These are phyloP conservation scores for Cynanchum wilfordii DNA, from an alignment of 257 asterid genomes.

Conservation along the genomic window DNA sequence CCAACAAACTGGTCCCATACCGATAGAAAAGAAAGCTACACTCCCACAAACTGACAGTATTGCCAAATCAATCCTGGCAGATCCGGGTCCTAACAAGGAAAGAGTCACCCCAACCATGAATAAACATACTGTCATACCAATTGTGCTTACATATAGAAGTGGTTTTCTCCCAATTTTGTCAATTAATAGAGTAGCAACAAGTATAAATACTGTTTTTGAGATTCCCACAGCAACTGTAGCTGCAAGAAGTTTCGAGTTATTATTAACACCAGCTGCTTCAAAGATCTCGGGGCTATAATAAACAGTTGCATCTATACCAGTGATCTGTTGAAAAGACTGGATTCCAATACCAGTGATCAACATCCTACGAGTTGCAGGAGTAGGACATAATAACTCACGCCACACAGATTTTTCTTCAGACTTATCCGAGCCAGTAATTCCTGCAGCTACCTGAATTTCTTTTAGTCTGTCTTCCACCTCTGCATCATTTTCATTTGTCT, in stretches of 20 bases:
- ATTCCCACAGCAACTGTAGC: constrained; percentile 92
- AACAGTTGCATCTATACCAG: constrained; percentile 90
- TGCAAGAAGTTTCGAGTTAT: constrained; percentile 65
- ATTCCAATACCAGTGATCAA: constrained; percentile 79
- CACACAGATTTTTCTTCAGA: constrained; percentile 55
- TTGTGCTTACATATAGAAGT: constrained; percentile 72
- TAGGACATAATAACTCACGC: constrained; percentile 62
- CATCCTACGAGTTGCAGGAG: constrained; percentile 73
- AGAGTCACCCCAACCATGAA: constrained; percentile 47
- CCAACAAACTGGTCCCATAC: constrained; percentile 92
- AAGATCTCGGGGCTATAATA: constrained; percentile 87
- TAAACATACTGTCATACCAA: constrained; percentile 83
- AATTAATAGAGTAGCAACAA: constrained; percentile 62
- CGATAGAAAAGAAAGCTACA: constrained; percentile 85
- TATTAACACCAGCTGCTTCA: constrained; percentile 60
- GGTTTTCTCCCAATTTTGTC: constrained; percentile 89
- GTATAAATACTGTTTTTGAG: constrained; percentile 63
- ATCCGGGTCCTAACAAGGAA: constrained; percentile 41
- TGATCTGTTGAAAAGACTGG: constrained; percentile 82
- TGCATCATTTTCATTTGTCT: constrained; percentile 64
- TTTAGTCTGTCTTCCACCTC: constrained; percentile 80
- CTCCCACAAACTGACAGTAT: constrained; percentile 66
- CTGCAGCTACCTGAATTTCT: constrained; percentile 70
- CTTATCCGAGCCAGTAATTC: constrained; percentile 23
- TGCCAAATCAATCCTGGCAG: constrained; percentile 37